Conservation (phyloP, 176 grass and related monocot species). For the Zoysia japonica region DNA sequence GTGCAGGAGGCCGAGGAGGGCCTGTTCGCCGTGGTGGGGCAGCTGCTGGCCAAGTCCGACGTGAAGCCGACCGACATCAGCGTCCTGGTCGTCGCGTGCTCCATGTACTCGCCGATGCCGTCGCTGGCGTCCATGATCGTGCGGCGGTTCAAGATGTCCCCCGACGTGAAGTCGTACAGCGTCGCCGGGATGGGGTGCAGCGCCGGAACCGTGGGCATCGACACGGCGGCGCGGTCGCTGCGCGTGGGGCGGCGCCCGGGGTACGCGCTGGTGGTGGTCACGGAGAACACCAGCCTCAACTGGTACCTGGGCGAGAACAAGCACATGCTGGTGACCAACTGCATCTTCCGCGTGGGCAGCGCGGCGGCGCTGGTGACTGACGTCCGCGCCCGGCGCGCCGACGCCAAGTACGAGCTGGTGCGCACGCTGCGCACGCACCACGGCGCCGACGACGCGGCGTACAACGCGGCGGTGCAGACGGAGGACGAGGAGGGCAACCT, state of each 20-base stretch:
- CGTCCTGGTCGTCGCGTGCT: slow-evolving; percentile 69
- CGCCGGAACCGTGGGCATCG: slow-evolving; percentile 55
- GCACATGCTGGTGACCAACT: slow-evolving; percentile 95
- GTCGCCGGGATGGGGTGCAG: slow-evolving; percentile 89
- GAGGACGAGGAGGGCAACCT: slow-evolving; percentile 76
- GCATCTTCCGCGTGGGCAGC: slow-evolving; percentile 82
- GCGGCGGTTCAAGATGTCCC: slow-evolving; percentile 42
- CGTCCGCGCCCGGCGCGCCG: slow-evolving; percentile 34
- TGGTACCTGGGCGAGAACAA: slow-evolving; percentile 93
- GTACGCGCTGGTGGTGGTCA: slow-evolving; percentile 85
- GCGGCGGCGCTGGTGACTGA: slow-evolving; percentile 70
- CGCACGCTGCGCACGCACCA: slow-evolving; percentile 78
- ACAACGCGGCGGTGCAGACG: slow-evolving; percentile 66
- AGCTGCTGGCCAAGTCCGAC: slow-evolving; percentile 67
- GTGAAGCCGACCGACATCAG: slow-evolving; percentile 38
- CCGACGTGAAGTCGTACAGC: slow-evolving; percentile 60
- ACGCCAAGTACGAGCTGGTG: slow-evolving; percentile 78
- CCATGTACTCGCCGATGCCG: slow-evolving; percentile 68
- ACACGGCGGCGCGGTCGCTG: slow-evolving; percentile 64
- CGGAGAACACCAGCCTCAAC: slow-evolving; percentile 80
- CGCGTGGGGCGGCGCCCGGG: background rate
- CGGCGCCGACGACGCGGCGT: slow-evolving; percentile 65
- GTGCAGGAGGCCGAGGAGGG: slow-evolving; percentile 77
- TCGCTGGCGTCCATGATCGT: slow-evolving; percentile 64
- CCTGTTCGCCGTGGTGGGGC: slow-evolving; percentile 52